Conservation (phyloP, 257 asterid species). For the Nicotiana sylvestris region DNA sequence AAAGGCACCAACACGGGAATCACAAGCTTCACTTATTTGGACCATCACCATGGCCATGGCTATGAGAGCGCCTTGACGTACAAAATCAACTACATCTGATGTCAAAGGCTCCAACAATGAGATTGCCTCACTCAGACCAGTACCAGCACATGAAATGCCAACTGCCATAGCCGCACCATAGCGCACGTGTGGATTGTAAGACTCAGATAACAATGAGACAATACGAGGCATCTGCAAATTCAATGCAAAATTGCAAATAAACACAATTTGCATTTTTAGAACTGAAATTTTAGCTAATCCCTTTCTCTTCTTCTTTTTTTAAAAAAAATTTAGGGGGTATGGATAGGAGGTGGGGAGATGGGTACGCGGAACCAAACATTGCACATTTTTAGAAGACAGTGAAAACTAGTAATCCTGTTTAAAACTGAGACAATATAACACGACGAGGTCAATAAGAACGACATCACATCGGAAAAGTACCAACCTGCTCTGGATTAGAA, state of each 20-base stretch:
- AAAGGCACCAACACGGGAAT: slow-evolving; percentile 93
- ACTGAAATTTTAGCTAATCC: background rate
- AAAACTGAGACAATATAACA: background rate
- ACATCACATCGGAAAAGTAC: background rate
- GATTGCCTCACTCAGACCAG: slow-evolving; percentile 93
- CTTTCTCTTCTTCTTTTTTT: background rate
- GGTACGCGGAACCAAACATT: background rate
- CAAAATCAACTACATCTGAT: slow-evolving; percentile 93
- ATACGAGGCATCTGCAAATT: slow-evolving; percentile 77
- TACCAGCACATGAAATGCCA: slow-evolving; percentile 97
- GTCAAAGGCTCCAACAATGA: slow-evolving; percentile 93
- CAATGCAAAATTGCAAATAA: slow-evolving; percentile 14
- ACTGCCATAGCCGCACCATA: slow-evolving; percentile 98
- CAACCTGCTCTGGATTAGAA: slow-evolving; percentile 88
- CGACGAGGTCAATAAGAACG: background rate
- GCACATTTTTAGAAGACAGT: background rate
- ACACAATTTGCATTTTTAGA: background rate
- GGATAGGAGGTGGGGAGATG: background rate
- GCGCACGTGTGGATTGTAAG: slow-evolving; percentile 97
- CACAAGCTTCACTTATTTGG: slow-evolving; percentile 88
- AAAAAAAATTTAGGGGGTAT: too few relatives aligned
- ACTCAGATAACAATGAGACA: slow-evolving; percentile 90
- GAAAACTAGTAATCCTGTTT: background rate
- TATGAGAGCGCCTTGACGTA: slow-evolving; percentile 97
- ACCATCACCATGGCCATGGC: slow-evolving; percentile 99